A percentile compares a stretch with the other conserved stretches of the same genome.
Evolutionary conservation across 805 yeast genomes (phyloP).

Genomic region (Yarrowia sp.): DNA sequence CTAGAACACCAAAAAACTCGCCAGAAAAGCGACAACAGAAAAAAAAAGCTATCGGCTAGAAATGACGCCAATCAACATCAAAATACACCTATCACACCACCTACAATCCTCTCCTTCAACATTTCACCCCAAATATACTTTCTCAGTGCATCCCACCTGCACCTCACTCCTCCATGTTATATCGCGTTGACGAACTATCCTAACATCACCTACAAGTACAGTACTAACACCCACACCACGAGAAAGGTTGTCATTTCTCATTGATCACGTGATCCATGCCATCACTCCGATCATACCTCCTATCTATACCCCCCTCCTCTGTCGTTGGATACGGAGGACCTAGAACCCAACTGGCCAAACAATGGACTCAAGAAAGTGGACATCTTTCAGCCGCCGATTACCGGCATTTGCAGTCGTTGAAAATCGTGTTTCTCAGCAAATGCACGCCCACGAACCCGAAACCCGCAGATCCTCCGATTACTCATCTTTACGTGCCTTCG

Average conservation of each 20-base stretch:
- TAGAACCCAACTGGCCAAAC: not conserved
- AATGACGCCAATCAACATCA: too few species aligned
- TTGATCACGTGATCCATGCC: not conserved
- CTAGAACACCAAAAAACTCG: too few species aligned
- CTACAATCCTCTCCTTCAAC: too few species aligned
- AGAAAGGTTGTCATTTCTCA: too few species aligned
- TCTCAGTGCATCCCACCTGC: not conserved
- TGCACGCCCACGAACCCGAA: constrained; percentile 21
- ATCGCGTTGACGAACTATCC: too few species aligned
- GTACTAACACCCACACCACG: too few species aligned
- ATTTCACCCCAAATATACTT: not conserved
- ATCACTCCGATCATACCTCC: not conserved
- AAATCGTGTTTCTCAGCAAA: constrained; percentile 5
- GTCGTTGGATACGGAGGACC: constrained; percentile 16
- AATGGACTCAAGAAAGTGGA: constrained; percentile 10
- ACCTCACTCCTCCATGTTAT: not conserved
- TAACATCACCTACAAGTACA: too few species aligned
- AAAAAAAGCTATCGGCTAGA: too few species aligned
- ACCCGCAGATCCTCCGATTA: not conserved
- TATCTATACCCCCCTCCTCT: constrained; percentile 5
- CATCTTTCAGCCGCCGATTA: constrained; percentile 16
- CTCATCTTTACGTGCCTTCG: constrained; percentile 16
- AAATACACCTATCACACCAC: too few species aligned
- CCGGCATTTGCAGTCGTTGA: constrained; percentile 18
- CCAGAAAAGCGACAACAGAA: too few species aligned